A percentile compares a stretch with the other conserved stretches of the same genome.
Evolutionary conservation across 345 rosid species (phyloP).

Genomic region (Eucalyptus lansdowneana): DNA sequence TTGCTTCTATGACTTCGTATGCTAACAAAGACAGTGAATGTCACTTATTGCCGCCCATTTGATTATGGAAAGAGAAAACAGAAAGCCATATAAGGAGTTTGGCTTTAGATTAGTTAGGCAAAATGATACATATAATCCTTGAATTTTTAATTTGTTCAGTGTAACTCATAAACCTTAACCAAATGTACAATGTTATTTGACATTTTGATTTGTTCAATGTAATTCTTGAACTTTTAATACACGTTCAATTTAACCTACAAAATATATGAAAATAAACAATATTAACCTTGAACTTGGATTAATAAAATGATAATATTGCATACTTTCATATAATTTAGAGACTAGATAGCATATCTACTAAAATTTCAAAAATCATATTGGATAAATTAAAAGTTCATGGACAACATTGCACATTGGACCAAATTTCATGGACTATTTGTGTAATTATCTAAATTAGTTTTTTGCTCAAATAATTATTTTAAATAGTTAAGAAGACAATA

Average conservation of each 20-base stretch:
- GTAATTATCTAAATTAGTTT: background rate
- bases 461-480: no score
- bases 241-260: accelerated
- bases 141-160: no score
- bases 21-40: background rate
- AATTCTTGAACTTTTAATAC: accelerated
- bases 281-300: background rate
- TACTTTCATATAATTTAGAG: background rate
- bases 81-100: background rate
- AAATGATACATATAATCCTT: background rate
- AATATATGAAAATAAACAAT: background rate
- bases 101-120: background rate
- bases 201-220: no score
- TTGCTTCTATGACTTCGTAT: background rate
- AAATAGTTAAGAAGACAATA: background rate
- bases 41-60: background rate
- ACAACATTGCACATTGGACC: accelerated
- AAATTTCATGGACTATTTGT: accelerated
- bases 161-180: accelerated
- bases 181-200: accelerated
- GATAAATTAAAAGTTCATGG: no score
- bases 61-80: background rate
- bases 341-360: background rate
- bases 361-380: background rate
- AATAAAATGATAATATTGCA: background rate